Evolutionary conservation across 1,139 yeast genomes (phyloP).

Genomic region (Suhomyces coccinellae): DNA sequence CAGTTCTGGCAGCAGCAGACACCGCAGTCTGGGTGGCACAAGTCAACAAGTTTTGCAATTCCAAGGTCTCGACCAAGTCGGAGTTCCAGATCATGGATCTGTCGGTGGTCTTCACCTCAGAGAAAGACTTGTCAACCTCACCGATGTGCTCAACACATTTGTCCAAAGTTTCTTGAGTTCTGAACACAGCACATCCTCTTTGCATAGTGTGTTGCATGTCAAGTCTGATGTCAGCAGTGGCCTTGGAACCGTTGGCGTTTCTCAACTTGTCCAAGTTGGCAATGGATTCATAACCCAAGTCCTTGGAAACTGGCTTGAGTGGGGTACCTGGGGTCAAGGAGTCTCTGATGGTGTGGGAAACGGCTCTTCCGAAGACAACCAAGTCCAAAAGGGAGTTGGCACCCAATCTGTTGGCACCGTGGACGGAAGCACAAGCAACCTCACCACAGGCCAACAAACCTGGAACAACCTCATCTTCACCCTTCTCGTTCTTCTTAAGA

Average conservation of each 20-base stretch:
- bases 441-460: conserved; percentile 98
- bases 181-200: conserved; percentile 94
- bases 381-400: conserved; percentile 97
- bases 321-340: conserved; percentile 87
- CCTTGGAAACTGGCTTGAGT: conserved; percentile 71
- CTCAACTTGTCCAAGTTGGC: conserved; percentile 88
- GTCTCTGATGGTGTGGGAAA: conserved; percentile 86
- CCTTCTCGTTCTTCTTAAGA: conserved; percentile 77
- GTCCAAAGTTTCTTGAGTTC: conserved; percentile 89
- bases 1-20: conserved; percentile 93
- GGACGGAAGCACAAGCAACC: conserved; percentile 98
- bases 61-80: conserved; percentile 93
- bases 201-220: conserved; percentile 97
- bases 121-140: conserved; percentile 71
- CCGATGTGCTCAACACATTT: conserved; percentile 84
- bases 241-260: conserved; percentile 75
- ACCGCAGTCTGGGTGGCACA: conserved; percentile 96
- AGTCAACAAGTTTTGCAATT: conserved; percentile 92
- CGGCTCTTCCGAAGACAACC: conserved; percentile 98
- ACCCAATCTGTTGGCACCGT: conserved; percentile 99
- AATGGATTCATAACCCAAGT: conserved; percentile 85
- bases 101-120: conserved; percentile 78
- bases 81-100: conserved; percentile 99
- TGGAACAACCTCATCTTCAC: conserved; percentile 88
- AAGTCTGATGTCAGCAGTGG: conserved; percentile 87